Evolutionary conservation across 441 rosid species (phyloP).

Genomic region (Manihot esculenta): DNA sequence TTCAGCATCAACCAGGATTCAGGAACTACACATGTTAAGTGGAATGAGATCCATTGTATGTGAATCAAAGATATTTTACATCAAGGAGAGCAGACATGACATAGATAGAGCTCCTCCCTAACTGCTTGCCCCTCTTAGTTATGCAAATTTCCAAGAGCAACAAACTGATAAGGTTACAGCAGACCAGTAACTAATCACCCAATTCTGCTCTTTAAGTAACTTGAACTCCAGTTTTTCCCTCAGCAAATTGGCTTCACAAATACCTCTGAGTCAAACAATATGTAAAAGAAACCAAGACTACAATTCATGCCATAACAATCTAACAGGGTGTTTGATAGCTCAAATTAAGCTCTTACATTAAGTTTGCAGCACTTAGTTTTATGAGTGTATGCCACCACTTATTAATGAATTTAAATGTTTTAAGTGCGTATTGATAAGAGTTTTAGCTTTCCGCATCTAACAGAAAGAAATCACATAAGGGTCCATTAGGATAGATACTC

Average conservation of each 20-base stretch:
- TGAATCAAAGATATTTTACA: neutral
- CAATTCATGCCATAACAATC: neutral
- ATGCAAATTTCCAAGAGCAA: neutral
- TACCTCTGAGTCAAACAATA: neutral
- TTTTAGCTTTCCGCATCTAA: neutral
- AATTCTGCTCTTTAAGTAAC: neutral
- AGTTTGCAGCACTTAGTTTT: neutral
- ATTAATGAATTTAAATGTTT: neutral
- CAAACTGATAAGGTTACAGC: neutral
- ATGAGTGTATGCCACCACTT: neutral
- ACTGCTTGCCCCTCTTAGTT: neutral
- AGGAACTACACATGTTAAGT: conserved; percentile 4
- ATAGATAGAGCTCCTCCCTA: neutral
- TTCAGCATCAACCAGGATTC: neutral
- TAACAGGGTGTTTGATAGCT: neutral
- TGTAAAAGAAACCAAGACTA: neutral
- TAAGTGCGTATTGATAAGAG: neutral
- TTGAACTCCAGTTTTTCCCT: neutral
- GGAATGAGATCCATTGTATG: neutral
- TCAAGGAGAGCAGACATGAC: neutral
- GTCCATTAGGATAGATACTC: too few relatives aligned
- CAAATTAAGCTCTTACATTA: neutral
- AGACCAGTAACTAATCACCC: neutral
- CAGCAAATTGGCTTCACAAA: neutral
- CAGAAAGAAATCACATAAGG: neutral